Conservation (phyloP, 169 alveolate genomes). For the Plasmodium berghei region DNA sequence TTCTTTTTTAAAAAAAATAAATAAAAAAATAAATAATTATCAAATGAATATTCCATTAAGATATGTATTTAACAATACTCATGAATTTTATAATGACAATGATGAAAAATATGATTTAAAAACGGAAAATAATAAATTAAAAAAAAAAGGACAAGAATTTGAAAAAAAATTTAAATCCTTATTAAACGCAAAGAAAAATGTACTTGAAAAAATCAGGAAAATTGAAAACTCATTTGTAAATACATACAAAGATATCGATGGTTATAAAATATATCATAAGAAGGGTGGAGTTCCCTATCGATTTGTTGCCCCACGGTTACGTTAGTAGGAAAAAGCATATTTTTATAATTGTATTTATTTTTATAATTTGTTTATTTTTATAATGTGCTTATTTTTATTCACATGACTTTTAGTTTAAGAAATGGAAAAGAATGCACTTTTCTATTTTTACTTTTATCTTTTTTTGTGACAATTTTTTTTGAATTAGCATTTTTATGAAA, state of each 20-base stretch:
- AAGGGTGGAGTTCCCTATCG: constrained; percentile 27
- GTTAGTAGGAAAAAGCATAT: not conserved
- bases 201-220: constrained; percentile 18
- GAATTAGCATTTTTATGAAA: no score
- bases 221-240: constrained; percentile 29
- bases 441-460: no score
- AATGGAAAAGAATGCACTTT: no score
- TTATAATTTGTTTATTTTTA: no score
- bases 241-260: constrained; percentile 50
- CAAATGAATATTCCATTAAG: constrained; percentile 49
- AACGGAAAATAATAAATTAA: constrained; percentile 60
- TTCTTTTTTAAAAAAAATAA: constrained; percentile 28
- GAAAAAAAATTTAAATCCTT: constrained; percentile 23
- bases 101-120: constrained; percentile 32
- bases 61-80: constrained; percentile 61
- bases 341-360: not conserved
- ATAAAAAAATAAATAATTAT: constrained; percentile 26
- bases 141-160: constrained; percentile 22
- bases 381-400: not conserved
- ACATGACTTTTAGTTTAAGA: no score
- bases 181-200: constrained; percentile 25
- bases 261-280: constrained; percentile 15
- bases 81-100: constrained; percentile 49
- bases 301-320: constrained; percentile 53
- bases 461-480: no score